A percentile compares a stretch with the other conserved stretches of the same genome.
These are phyloP conservation scores for Botrytis byssoidea DNA, from an alignment of 2,329 filamentous ascomycete species.

Conservation along the genomic window DNA sequence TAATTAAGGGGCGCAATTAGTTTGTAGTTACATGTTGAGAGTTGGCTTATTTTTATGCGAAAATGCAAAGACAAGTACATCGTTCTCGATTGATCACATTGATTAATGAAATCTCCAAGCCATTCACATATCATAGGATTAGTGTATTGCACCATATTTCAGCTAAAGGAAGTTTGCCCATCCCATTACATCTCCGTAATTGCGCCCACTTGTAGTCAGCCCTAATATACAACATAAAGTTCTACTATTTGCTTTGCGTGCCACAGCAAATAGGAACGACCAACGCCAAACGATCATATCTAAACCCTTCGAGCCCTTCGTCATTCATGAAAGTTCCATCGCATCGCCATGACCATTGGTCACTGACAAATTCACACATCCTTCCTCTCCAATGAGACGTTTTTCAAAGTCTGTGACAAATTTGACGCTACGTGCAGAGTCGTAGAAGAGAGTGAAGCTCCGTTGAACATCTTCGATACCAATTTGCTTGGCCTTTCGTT, in stretches of 20 bases:
- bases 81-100: background rate
- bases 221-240: conserved; percentile 23
- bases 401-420: conserved; percentile 91
- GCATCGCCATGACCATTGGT: conserved; percentile 60
- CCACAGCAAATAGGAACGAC: conserved; percentile 17
- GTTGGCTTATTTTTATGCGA: background rate
- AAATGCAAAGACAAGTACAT: background rate
- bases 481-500: conserved; percentile 82
- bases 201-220: conserved; percentile 19
- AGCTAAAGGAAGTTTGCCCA: background rate
- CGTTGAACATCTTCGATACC: conserved; percentile 85
- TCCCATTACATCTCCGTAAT: background rate
- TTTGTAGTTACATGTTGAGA: background rate
- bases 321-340: conserved; percentile 55
- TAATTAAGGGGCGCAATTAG: background rate
- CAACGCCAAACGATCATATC: conserved; percentile 11
- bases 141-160: background rate
- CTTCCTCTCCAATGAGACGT: conserved; percentile 85
- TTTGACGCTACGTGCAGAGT: conserved; percentile 81
- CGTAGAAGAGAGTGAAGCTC: conserved; percentile 92
- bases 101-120: background rate
- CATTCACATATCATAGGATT: background rate
- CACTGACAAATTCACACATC: conserved; percentile 68
- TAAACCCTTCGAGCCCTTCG: conserved; percentile 10
- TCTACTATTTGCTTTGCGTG: conserved; percentile 4